phyloP scores from a whole-genome alignment of 2,329 filamentous ascomycete species.

The Beauveria australis region DNA sequence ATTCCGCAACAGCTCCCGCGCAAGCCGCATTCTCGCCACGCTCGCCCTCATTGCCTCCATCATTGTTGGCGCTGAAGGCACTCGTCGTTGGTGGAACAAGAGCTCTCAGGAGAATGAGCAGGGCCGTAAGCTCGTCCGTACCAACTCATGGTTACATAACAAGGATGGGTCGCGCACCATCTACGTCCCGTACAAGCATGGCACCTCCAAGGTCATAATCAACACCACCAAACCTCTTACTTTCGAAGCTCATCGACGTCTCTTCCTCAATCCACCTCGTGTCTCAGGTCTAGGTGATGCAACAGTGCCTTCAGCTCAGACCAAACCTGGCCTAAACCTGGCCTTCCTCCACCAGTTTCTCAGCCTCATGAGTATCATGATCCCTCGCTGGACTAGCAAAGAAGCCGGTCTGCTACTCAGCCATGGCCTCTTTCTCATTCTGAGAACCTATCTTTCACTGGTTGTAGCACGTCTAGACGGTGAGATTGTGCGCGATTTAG shows the following conservation, averaged over 20 bases:
- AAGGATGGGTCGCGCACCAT: conserved; percentile 94
- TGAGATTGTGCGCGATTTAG: conserved; percentile 90
- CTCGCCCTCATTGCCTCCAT: conserved; percentile 71
- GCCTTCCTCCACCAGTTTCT: conserved; percentile 96
- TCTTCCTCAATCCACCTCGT: conserved; percentile 86
- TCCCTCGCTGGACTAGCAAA: conserved; percentile 90
- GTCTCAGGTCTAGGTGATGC: conserved; percentile 70
- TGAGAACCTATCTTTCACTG: conserved; percentile 88
- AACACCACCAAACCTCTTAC: conserved; percentile 84
- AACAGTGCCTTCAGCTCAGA: conserved; percentile 75
- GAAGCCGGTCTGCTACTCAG: conserved; percentile 85
- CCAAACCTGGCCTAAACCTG: conserved; percentile 88
- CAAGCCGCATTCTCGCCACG: conserved; percentile 66
- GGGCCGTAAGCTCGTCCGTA: conserved; percentile 71
- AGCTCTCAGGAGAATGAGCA: conserved; percentile 72
- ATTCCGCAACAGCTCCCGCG: conserved; percentile 58
- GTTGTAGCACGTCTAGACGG: conserved; percentile 90
- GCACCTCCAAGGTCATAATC: conserved; percentile 86
- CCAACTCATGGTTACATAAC: conserved; percentile 86
- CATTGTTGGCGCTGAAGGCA: conserved; percentile 68
- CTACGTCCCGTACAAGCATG: conserved; percentile 84
- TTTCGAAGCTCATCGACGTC: conserved; percentile 87
- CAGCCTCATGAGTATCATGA: conserved; percentile 94
- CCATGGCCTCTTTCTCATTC: conserved; percentile 80
- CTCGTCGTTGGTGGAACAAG: conserved; percentile 67